Conservation (phyloP, 257 asterid genomes). For the Solanum ossicruentum region DNA sequence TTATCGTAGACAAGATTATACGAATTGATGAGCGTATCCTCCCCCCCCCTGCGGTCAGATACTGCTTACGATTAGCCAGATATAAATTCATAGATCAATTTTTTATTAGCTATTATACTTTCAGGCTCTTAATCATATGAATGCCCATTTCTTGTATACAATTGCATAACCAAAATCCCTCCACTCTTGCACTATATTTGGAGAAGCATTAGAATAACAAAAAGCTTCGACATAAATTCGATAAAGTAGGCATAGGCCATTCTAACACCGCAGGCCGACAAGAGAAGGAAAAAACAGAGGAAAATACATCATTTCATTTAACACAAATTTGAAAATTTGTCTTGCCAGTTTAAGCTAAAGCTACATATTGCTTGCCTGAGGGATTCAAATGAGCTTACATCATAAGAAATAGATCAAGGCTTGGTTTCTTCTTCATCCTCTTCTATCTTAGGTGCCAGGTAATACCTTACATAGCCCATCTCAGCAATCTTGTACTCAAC, state of each 20-base stretch:
- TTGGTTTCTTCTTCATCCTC: conserved; percentile 70
- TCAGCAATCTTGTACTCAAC: conserved; percentile 93
- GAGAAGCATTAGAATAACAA: neutral
- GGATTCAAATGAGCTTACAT: neutral
- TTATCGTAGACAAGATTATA: neutral
- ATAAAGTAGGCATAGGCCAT: neutral
- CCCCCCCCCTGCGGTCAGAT: too few species aligned
- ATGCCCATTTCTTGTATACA: neutral
- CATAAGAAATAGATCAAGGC: conserved; percentile 19
- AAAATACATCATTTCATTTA: neutral
- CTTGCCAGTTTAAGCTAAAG: neutral
- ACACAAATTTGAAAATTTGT: neutral
- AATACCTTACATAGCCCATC: conserved; percentile 79
- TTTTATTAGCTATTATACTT: neutral
- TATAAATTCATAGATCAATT: neutral
- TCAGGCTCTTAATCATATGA: neutral
- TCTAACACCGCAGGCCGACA: neutral
- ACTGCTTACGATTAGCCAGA: too few species aligned
- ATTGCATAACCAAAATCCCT: neutral
- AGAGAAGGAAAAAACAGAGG: neutral
- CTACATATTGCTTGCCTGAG: neutral
- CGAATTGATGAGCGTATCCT: too few species aligned
- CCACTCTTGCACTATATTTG: neutral
- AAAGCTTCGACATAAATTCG: neutral
- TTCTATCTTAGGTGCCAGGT: conserved; percentile 85